Percentiles rank a stretch among this genome's conserved stretches.
Evolutionary conservation across 2,329 filamentous ascomycete species (phyloP).

Genomic region (Corynespora cassiicola): DNA sequence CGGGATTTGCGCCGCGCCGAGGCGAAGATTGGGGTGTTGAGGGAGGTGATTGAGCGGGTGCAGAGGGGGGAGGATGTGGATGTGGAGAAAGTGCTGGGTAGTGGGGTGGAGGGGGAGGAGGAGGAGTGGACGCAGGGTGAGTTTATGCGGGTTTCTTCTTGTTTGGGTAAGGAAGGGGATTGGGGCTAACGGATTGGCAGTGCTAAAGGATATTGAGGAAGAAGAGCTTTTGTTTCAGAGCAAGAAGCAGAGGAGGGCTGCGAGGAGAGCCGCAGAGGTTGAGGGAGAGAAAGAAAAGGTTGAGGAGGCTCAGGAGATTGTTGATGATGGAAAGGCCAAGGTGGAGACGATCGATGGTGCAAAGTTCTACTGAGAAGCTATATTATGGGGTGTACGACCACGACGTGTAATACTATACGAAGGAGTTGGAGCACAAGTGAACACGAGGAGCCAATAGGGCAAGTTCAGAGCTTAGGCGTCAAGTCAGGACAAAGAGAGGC

Average conservation of each 20-base stretch:
- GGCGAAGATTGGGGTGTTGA: conserved; percentile 76
- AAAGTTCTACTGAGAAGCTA: conserved; percentile 36
- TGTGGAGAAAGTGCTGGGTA: conserved; percentile 81
- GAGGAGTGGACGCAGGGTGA: conserved; percentile 86
- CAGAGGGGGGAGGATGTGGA: conserved; percentile 57
- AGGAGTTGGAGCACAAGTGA: no score
- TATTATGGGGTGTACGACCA: no score
- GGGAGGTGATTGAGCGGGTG: conserved; percentile 69
- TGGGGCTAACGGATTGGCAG: conserved; percentile 47
- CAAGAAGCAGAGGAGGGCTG: conserved; percentile 42
- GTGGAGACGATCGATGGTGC: conserved; percentile 39
- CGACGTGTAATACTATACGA: no score
- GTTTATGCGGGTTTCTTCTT: conserved; percentile 28
- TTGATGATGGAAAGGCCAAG: conserved; percentile 31
- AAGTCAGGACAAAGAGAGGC: no score
- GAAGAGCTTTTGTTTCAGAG: conserved; percentile 63
- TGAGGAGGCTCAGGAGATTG: conserved; percentile 37
- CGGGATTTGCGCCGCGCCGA: conserved; percentile 79
- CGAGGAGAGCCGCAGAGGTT: conserved; percentile 24
- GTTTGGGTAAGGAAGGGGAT: background rate
- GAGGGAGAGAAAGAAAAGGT: conserved; percentile 6
- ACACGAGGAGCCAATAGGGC: no score
- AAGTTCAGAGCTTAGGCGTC: no score
- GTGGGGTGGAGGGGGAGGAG: conserved; percentile 77
- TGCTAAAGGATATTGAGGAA: conserved; percentile 70